Conservation (phyloP, 2,329 filamentous ascomycete genomes). For the Pleomassaria siparia region DNA sequence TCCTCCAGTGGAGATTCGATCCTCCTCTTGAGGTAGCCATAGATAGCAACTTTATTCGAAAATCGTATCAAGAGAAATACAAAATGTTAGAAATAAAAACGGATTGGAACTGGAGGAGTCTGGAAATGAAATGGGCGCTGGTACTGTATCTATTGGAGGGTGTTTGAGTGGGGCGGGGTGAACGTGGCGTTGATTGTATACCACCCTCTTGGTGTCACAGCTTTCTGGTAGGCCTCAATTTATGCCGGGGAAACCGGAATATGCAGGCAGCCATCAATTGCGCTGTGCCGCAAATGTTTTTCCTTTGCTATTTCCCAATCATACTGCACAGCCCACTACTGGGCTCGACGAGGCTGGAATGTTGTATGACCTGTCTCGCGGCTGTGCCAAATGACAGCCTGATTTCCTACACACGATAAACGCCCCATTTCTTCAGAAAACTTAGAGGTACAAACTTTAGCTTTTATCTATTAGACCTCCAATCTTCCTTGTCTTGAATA, state of each 20-base stretch:
- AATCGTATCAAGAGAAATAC: too few relatives aligned
- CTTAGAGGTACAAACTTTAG: too few relatives aligned
- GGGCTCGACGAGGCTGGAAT: slow-evolving; percentile 9
- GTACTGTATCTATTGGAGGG: slow-evolving; percentile 11
- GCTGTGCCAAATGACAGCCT: too few relatives aligned
- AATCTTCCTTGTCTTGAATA: too few relatives aligned
- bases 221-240: slow-evolving; percentile 16
- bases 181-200: slow-evolving; percentile 21
- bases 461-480: too few relatives aligned
- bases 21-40: not conserved
- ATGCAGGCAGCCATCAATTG: slow-evolving; percentile 7
- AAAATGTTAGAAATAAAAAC: too few relatives aligned
- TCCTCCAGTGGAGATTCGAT: too few relatives aligned
- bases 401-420: too few relatives aligned
- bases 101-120: too few relatives aligned
- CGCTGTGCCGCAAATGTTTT: slow-evolving; percentile 15
- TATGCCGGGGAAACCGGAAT: slow-evolving; percentile 11
- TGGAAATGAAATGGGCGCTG: too few relatives aligned
- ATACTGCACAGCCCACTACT: slow-evolving; percentile 20
- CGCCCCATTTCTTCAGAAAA: too few relatives aligned
- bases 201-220: slow-evolving; percentile 20
- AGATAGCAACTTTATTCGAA: too few relatives aligned
- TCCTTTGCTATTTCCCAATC: slow-evolving; percentile 24
- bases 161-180: slow-evolving; percentile 30
- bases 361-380: slow-evolving; percentile 3